Evolutionary conservation across 768 basidiomycete species (phyloP).

Genomic region (Boletellus sp.): DNA sequence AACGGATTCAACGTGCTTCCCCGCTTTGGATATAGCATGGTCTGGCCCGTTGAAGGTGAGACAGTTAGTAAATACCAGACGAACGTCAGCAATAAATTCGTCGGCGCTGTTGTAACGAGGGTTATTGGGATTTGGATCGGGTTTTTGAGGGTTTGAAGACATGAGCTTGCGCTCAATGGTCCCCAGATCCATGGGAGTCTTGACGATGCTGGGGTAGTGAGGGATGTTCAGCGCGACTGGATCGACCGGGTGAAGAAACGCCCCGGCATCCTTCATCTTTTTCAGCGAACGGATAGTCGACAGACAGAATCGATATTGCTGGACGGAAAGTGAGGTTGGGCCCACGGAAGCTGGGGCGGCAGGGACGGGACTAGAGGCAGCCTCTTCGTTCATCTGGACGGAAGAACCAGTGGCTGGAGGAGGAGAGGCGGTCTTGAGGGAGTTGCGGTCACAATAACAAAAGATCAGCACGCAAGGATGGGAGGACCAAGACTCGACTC

Average conservation of each 20-base stretch:
- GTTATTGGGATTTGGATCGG: constrained; percentile 62
- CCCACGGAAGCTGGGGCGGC: constrained; percentile 6
- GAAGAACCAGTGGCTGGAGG: constrained; percentile 55
- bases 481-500: constrained; percentile 49
- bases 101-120: constrained; percentile 76
- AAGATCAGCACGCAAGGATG: constrained; percentile 50
- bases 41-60: constrained; percentile 91
- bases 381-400: constrained; percentile 29
- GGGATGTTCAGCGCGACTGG: constrained; percentile 78
- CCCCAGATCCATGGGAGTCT: constrained; percentile 89
- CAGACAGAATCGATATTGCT: constrained; percentile 77
- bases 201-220: constrained; percentile 84
- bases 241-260: constrained; percentile 89
- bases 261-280: constrained; percentile 76
- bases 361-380: constrained; percentile 14
- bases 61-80: constrained; percentile 85
- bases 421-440: constrained; percentile 66
- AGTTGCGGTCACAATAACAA: constrained; percentile 15
- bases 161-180: constrained; percentile 87
- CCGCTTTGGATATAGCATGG: constrained; percentile 75
- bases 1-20: constrained; percentile 73
- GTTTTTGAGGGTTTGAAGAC: constrained; percentile 76
- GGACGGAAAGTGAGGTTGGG: constrained; percentile 47
- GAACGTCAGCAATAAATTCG: constrained; percentile 82
- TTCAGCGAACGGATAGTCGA: constrained; percentile 79